A percentile compares a stretch with the other conserved stretches of the same genome.
These are phyloP conservation scores for Globisporangium uncinulatum DNA, from an alignment of 352 stramenopile species.

Conservation along the genomic window DNA sequence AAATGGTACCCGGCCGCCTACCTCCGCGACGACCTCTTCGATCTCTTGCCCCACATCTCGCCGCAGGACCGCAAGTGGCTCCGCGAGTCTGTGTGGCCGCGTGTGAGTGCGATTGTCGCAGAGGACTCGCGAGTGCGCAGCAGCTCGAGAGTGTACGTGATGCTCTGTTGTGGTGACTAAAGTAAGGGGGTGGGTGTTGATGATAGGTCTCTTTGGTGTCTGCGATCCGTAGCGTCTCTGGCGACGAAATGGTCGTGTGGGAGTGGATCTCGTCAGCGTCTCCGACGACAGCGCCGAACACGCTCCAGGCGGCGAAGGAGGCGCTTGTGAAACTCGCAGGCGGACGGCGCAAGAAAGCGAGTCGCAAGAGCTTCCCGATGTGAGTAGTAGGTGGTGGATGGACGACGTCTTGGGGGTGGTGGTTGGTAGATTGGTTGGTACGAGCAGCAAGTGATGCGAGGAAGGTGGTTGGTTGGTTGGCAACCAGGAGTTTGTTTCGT, in stretches of 20 bases:
- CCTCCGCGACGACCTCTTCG: constrained; percentile 58
- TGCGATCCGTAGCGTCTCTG: constrained; percentile 21
- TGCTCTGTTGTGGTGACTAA: neutral
- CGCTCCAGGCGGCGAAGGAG: constrained; percentile 7
- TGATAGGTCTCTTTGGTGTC: no score
- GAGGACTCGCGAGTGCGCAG: constrained; percentile 51
- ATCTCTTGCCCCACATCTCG: constrained; percentile 23
- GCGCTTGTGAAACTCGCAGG: constrained; percentile 9
- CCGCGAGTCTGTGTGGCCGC: constrained; percentile 48
- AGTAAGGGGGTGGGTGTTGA: no score
- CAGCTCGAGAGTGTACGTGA: constrained; percentile 35
- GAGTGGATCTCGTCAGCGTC: constrained; percentile 56
- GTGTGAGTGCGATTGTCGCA: constrained; percentile 38
- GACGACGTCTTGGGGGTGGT: no score
- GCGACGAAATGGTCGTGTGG: constrained; percentile 45
- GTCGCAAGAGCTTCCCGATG: constrained; percentile 16
- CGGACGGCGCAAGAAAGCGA: constrained; percentile 6
- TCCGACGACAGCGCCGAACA: constrained; percentile 16
- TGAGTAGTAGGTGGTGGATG: constrained; percentile 1
- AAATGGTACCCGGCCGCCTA: constrained; percentile 49
- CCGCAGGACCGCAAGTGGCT: constrained; percentile 46
- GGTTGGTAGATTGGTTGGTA: neutral
- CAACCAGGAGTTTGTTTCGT: no score
- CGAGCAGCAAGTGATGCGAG: neutral
- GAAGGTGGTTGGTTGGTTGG: no score